phyloP scores from a whole-genome alignment of 164 flowering plant species.

The Saururus chinensis region DNA sequence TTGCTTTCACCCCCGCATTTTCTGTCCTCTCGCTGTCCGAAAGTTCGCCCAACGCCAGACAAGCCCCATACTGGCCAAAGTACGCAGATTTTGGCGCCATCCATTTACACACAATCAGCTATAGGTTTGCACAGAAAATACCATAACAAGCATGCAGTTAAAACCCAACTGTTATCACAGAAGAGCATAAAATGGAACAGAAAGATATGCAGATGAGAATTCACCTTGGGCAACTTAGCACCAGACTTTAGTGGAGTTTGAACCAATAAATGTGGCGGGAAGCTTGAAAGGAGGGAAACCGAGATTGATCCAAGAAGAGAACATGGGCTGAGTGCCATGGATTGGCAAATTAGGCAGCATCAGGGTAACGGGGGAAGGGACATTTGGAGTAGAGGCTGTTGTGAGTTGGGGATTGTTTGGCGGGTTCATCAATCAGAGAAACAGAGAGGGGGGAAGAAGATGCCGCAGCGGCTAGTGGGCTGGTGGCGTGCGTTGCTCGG shows the following conservation, averaged over 20 bases:
- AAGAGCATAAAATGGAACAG: neutral
- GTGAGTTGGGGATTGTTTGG: no score
- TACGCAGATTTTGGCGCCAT: constrained; percentile 11
- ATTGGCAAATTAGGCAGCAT: neutral
- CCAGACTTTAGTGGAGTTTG: neutral
- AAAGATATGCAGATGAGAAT: neutral
- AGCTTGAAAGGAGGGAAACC: constrained; percentile 10
- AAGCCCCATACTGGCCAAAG: constrained; percentile 9
- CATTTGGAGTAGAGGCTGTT: no score
- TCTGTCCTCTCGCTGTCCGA: constrained; percentile 10
- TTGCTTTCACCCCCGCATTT: constrained; percentile 1
- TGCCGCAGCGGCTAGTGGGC: no score
- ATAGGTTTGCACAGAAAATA: constrained; percentile 5
- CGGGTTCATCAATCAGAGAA: no score
- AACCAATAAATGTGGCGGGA: constrained; percentile 11
- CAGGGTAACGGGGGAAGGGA: neutral
- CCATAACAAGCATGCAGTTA: no score
- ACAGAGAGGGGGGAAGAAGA: no score
- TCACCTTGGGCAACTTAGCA: constrained; percentile 16
- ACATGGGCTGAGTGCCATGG: constrained; percentile 13
- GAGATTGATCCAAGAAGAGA: constrained; percentile 17
- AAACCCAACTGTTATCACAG: no score
- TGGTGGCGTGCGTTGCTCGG: no score
- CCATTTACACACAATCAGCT: constrained; percentile 15
- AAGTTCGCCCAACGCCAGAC: constrained; percentile 8